Evolutionary conservation across 495 filamentous ascomycete genomes (phyloP).

Genomic region (Pseudevernia furfuracea): DNA sequence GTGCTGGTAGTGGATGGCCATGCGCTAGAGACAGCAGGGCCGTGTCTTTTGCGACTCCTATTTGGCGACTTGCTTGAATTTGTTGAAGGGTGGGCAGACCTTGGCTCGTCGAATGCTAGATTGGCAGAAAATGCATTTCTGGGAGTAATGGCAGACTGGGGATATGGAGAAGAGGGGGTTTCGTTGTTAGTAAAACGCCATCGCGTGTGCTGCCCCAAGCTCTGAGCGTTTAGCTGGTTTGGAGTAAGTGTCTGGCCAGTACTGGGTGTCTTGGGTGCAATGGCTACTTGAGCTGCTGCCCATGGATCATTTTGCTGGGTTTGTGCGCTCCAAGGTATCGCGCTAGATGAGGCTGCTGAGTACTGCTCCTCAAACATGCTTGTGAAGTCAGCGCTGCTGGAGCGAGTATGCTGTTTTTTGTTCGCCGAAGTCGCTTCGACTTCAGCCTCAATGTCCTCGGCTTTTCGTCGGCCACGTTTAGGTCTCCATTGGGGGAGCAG

Average conservation of each 20-base stretch:
- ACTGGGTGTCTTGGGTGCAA: slow-evolving; percentile 25
- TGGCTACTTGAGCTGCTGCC: slow-evolving; percentile 39
- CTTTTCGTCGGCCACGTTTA: slow-evolving; percentile 76
- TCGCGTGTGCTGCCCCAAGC: slow-evolving; percentile 32
- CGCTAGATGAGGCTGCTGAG: slow-evolving; percentile 47
- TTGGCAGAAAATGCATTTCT: slow-evolving; percentile 42
- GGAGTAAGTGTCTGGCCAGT: slow-evolving; percentile 18
- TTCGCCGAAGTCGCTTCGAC: slow-evolving; percentile 49
- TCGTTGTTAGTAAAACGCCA: slow-evolving; percentile 39
- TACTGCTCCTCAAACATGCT: slow-evolving; percentile 44
- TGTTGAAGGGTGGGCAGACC: slow-evolving; percentile 58
- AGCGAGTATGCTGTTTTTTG: slow-evolving; percentile 61
- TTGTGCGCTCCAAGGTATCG: slow-evolving; percentile 55
- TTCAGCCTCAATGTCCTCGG: slow-evolving; percentile 58
- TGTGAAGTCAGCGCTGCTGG: slow-evolving; percentile 50
- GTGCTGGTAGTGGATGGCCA: slow-evolving; percentile 69
- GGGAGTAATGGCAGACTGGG: slow-evolving; percentile 75
- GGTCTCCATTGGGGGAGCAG: slow-evolving; percentile 85
- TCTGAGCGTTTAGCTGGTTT: slow-evolving; percentile 22
- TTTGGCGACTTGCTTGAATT: slow-evolving; percentile 37
- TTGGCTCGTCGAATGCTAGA: slow-evolving; percentile 50
- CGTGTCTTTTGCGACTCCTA: slow-evolving; percentile 67
- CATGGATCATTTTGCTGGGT: slow-evolving; percentile 52
- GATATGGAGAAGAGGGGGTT: slow-evolving; percentile 60
- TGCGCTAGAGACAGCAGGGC: slow-evolving; percentile 88